Base-by-base conservation (phyloP, 2,329 filamentous ascomycete genomes). In the Aspergillus versicolor region DNA sequence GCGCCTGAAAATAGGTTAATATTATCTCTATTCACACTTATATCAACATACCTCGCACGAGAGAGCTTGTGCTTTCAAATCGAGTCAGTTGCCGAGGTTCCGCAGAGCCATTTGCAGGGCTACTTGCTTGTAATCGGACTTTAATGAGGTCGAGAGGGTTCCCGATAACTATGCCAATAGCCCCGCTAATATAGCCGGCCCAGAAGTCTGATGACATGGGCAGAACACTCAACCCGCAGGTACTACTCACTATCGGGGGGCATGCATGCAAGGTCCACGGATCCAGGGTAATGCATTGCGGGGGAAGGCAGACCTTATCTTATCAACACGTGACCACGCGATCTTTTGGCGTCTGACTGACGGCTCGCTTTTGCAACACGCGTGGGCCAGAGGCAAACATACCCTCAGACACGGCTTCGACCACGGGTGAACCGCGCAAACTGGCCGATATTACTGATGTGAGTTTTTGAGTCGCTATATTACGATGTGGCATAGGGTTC, bases 131-230 rank as follows among this genome's bases (percentile, higher is more conserved):
- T 2, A 95, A 79, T 41, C 88, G 88, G 52, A 92, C 90, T 75
- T 93, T 92, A 67, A 92, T 74, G 19, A 92, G 76, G 70, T 92
- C 89, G 4, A 97, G 80, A 3, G 92, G 91, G 67, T 96, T 96
- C 61, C 93, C 92, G 59, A 96, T 88, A 47, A 96, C 78, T 66
- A 97, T 97, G 45, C 91, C 90, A 48, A 88, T 81, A 56, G 89
- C 91, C 52, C 93, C 93, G 70, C 89, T 93, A 60, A 94, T 77
- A 74, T 96, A 97, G 68, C 92, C 92, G 57, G 92, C 90, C 90
- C 90, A 96, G 75, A 97, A 97, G 72, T 96, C 92, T 65, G 91
- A 85, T 50, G 90, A 90, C 90, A 94, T 93, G 50, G 38, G 44
- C 24, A 32, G 42, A 22, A 30, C 42, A 52, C 42, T 53, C n/a